A percentile compares a stretch with the other conserved stretches of the same genome.
These are phyloP conservation scores for Trifolium pratense DNA, from an alignment of 306 rosid genomes.

Conservation along the genomic window DNA sequence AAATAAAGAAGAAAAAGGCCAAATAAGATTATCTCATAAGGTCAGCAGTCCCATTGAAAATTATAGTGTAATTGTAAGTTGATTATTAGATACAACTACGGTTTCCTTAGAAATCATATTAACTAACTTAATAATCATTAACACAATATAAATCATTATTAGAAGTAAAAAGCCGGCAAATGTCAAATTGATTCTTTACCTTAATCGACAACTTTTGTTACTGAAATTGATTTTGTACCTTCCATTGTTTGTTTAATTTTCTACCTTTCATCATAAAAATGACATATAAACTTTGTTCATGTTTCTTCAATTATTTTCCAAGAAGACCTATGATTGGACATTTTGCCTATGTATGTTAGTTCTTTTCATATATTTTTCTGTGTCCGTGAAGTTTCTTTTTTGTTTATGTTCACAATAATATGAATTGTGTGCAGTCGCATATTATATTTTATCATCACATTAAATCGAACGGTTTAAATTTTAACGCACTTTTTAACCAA, in stretches of 20 bases:
- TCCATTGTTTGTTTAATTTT: slow-evolving; percentile 32
- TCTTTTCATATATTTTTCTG: no score
- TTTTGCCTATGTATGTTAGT: not conserved
- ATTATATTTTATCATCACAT: no score
- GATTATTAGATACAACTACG: slow-evolving; percentile 14
- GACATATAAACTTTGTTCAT: not conserved
- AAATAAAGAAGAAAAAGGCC: not conserved
- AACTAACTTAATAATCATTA: slow-evolving; percentile 21
- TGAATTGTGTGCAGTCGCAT: not conserved
- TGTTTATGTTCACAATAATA: not conserved
- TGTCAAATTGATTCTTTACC: slow-evolving; percentile 52
- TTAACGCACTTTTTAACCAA: no score
- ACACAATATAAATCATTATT: slow-evolving; percentile 41
- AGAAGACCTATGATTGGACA: no score
- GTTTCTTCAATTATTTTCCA: no score
- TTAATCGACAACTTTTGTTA: not conserved
- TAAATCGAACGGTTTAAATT: no score
- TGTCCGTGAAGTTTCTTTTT: no score
- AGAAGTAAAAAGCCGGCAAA: slow-evolving; percentile 39
- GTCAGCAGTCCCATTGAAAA: slow-evolving; percentile 30
- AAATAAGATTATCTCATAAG: slow-evolving; percentile 1
- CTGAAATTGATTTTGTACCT: slow-evolving; percentile 46
- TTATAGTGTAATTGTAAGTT: slow-evolving; percentile 29
- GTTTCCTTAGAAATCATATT: not conserved
- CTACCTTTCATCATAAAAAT: not conserved